These are phyloP conservation scores for Ascoidea rubescens DNA, from an alignment of 805 yeast genomes.

Conservation along the genomic window DNA sequence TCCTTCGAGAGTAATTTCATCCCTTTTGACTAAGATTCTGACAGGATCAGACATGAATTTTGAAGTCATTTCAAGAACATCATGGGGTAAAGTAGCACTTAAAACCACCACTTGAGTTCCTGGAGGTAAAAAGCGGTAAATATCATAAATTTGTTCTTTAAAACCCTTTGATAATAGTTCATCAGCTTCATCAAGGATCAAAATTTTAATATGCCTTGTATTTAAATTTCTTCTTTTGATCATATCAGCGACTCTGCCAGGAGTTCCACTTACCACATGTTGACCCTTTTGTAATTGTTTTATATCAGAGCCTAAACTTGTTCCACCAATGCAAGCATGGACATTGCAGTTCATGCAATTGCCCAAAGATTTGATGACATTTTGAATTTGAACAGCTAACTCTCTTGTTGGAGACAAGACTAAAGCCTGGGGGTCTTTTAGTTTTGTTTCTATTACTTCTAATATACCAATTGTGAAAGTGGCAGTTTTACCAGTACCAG, in stretches of 20 bases:
- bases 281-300: constrained; percentile 63
- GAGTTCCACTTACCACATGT: constrained; percentile 93
- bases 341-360: constrained; percentile 75
- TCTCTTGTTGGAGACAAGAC: constrained; percentile 94
- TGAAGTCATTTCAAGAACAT: constrained; percentile 81
- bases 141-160: constrained; percentile 89
- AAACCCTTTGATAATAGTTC: constrained; percentile 88
- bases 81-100: constrained; percentile 87
- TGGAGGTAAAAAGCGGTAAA: constrained; percentile 72
- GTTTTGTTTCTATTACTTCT: constrained; percentile 65
- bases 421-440: constrained; percentile 74
- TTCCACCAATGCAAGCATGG: constrained; percentile 93
- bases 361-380: constrained; percentile 76
- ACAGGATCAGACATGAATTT: constrained; percentile 91
- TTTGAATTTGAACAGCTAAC: constrained; percentile 84
- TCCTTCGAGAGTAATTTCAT: constrained; percentile 88
- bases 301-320: constrained; percentile 67
- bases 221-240: constrained; percentile 67
- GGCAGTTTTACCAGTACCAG: constrained; percentile 99
- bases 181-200: constrained; percentile 94
- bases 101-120: constrained; percentile 86
- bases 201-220: constrained; percentile 71
- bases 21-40: constrained; percentile 86
- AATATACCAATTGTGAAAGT: constrained; percentile 91
- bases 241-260: constrained; percentile 90